Base-by-base conservation (phyloP, 331 rosid genomes). In the Quercus lobata region DNA sequence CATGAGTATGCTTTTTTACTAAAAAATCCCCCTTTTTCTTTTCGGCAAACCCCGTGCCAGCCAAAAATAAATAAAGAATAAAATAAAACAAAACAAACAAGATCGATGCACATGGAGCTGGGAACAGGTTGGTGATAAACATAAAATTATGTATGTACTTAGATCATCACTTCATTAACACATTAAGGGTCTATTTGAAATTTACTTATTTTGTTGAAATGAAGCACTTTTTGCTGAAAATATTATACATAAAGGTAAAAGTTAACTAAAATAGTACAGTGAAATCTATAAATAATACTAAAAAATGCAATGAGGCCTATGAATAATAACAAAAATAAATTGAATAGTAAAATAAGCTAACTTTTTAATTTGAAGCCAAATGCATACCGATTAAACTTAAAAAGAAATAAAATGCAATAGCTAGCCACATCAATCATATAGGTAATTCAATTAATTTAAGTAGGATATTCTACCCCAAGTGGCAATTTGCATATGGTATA, bases 291-390 rank as follows among this genome's bases (percentile, higher is more conserved):
- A 35, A 35, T 35, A 7, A 0, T 35, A 35, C 44, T 35, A 35
- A 35, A 35, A 35, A 35, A 0, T 35, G 1, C 0, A 35, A 35
- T 35, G 1, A 2, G 0, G 0, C 0, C 0, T 0, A 35, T 35
- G 1, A 35, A 35, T 35, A 35, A 0, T 7, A 35, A 0, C 0
- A 35, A 35, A 7, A 35, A 35, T 35, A 35, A 35, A 0, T 0
- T 35, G 0, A 0, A 35, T 35, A 7, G 0, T 35, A 35, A 35
- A 35, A 35, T 35, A 35, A 35, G 0, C 2, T 35, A 0, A 0
- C 0, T 7, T 7, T 35, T 35, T 35, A 35, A 7, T 35, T 7
- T 7, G 0, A 2, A 35, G 2, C 44, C 2, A 35, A 1, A 7
- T 2, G 0, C 9, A 35, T 35, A 7, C 9, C 0, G 5, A 21